Percentiles rank a stretch among this genome's conserved stretches.
These are phyloP conservation scores for Ophiostoma fasciatum DNA, from an alignment of 2,329 filamentous ascomycete species.

Conservation along the genomic window DNA sequence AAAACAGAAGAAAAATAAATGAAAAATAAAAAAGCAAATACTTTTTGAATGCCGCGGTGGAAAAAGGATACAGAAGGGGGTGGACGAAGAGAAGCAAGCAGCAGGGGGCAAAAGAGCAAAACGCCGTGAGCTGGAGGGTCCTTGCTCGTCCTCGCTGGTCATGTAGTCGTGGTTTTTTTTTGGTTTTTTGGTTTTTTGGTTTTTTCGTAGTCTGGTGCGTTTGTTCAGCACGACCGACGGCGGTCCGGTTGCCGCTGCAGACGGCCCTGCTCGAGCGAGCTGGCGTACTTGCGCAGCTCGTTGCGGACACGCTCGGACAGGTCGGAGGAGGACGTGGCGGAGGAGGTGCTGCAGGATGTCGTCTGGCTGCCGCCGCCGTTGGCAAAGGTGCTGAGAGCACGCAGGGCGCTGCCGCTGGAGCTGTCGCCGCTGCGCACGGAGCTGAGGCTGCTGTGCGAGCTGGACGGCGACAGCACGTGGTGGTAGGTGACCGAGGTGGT, in stretches of 20 bases:
- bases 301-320: slow-evolving; percentile 64
- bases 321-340: slow-evolving; percentile 18
- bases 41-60: too few relatives aligned
- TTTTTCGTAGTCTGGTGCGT: too few relatives aligned
- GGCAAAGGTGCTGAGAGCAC: slow-evolving; percentile 10
- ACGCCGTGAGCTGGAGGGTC: too few relatives aligned
- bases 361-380: slow-evolving; percentile 3
- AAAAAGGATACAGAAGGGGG: too few relatives aligned
- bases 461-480: slow-evolving; percentile 50
- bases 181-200: neutral
- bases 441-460: slow-evolving; percentile 71
- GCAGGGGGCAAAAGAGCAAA: too few relatives aligned
- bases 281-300: slow-evolving; percentile 74
- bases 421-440: slow-evolving; percentile 47
- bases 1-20: too few relatives aligned
- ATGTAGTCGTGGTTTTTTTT: too few relatives aligned
- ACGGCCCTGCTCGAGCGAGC: slow-evolving; percentile 73
- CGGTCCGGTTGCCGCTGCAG: slow-evolving; percentile 44
- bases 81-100: too few relatives aligned
- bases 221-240: slow-evolving; percentile 36
- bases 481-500: slow-evolving; percentile 18
- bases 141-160: too few relatives aligned
- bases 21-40: too few relatives aligned
- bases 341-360: slow-evolving; percentile 23
- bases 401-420: slow-evolving; percentile 5